A percentile compares a stretch with the other conserved stretches of the same genome.
Conservation (phyloP, 768 basidiomycete species). For the Candolleomyces aberdarensis region DNA sequence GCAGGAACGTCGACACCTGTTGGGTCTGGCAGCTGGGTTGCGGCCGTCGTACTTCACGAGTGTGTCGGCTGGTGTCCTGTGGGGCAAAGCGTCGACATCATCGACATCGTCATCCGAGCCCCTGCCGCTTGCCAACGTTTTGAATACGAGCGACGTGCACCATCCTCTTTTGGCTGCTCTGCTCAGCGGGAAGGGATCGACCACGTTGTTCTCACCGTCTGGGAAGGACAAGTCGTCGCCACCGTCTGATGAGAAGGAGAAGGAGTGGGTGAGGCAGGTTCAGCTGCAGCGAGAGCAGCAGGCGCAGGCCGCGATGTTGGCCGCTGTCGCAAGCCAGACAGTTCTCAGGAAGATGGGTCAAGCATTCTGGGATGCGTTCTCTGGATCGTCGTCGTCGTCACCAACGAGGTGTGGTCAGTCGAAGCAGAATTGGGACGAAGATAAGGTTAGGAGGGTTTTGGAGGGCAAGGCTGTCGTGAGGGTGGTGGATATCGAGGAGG, state of each 20-base stretch:
- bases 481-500: conserved; percentile 65
- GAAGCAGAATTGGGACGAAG: conserved; percentile 49
- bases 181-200: conserved; percentile 6
- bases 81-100: background rate
- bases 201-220: conserved; percentile 19
- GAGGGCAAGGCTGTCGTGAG: conserved; percentile 80
- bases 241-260: conserved; percentile 16
- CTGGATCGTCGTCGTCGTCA: conserved; percentile 38
- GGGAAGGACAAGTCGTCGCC: background rate
- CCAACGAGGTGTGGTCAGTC: background rate
- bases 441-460: conserved; percentile 78
- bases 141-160: background rate
- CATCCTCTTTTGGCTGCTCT: conserved; percentile 2
- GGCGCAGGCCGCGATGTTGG: conserved; percentile 53
- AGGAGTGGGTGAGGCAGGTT: conserved; percentile 18
- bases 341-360: conserved; percentile 63
- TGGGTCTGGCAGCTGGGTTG: conserved; percentile 9
- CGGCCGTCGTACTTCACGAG: conserved; percentile 11
- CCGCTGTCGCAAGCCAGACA: conserved; percentile 78
- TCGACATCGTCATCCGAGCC: no score
- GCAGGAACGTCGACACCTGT: conserved; percentile 14
- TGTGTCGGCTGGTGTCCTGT: background rate
- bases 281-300: conserved; percentile 31
- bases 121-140: background rate
- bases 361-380: conserved; percentile 90